Percentiles rank a stretch among this genome's conserved stretches.
These are phyloP conservation scores for Cenchrus fungigraminus DNA, from an alignment of 176 grass and related monocot species.

Conservation along the genomic window DNA sequence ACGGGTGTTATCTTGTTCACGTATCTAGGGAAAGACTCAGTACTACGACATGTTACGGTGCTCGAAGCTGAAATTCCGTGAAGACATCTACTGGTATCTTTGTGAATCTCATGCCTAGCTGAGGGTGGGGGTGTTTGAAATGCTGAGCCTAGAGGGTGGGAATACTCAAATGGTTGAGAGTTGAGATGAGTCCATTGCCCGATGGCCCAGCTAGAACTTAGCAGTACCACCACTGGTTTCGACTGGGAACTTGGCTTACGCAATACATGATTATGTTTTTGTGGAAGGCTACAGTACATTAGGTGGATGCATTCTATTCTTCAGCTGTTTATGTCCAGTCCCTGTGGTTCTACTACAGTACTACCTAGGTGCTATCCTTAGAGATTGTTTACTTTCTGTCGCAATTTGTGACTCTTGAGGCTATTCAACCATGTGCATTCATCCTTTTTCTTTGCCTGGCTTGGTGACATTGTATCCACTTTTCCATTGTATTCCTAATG, in stretches of 20 bases:
- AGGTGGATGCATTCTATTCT: not conserved
- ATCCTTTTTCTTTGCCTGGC: not conserved
- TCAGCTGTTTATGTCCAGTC: not conserved
- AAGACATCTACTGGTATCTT: not conserved
- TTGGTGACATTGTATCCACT: not conserved
- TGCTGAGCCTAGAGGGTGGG: not conserved
- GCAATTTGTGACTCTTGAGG: not conserved
- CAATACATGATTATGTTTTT: not conserved
- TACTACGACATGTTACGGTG: not conserved
- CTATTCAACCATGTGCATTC: not conserved
- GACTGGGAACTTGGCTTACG: not conserved
- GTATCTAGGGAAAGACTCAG: not conserved
- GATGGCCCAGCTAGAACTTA: not conserved
- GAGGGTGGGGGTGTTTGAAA: too few relatives aligned
- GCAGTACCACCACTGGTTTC: not conserved
- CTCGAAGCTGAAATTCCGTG: not conserved
- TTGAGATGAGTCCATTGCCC: not conserved
- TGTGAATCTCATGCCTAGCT: not conserved
- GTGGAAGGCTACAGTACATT: not conserved
- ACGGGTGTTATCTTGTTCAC: too few relatives aligned
- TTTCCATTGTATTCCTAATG: too few relatives aligned
- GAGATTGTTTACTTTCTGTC: conserved; percentile 6
- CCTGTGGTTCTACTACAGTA: not conserved
- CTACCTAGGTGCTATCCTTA: too few relatives aligned
- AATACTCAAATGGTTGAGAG: not conserved